A percentile compares a stretch with the other conserved stretches of the same genome.
Evolutionary conservation across 345 rosid species (phyloP).

Genomic region (Linum trigynum): DNA sequence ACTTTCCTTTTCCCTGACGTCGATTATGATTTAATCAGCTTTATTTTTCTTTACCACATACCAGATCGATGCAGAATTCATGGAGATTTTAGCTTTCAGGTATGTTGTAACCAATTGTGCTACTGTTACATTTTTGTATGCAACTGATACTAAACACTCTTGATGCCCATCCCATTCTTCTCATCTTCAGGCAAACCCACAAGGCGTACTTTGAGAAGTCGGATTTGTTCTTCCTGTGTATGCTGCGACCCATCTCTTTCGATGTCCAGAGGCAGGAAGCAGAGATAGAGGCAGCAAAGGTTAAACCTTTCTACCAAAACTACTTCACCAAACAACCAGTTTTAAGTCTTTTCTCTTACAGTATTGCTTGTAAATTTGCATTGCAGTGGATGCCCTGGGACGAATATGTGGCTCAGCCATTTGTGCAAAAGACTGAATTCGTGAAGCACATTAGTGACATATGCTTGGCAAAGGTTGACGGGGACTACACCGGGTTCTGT

Average conservation of each 20-base stretch:
- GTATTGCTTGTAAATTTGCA: constrained; percentile 11
- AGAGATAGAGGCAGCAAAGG: constrained; percentile 76
- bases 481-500: constrained; percentile 27
- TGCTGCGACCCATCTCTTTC: constrained; percentile 57
- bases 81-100: constrained; percentile 80
- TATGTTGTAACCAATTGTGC: constrained; percentile 16
- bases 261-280: constrained; percentile 58
- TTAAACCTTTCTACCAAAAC: constrained; percentile 13
- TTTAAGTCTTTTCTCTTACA: background rate
- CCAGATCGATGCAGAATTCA: constrained; percentile 75
- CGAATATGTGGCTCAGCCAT: constrained; percentile 34
- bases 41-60: constrained; percentile 1
- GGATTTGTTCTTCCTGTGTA: constrained; percentile 71
- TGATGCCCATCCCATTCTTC: too few relatives aligned
- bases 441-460: constrained; percentile 18
- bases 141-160: background rate
- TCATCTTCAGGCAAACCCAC: constrained; percentile 60
- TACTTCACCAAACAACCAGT: background rate
- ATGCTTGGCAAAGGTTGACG: constrained; percentile 27
- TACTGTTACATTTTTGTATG: background rate
- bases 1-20: background rate
- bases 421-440: constrained; percentile 20
- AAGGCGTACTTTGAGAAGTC: constrained; percentile 61
- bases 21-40: background rate
- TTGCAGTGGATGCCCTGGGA: constrained; percentile 74